Base-by-base conservation (phyloP, 2,329 filamentous ascomycete species). In the Alternaria dauci region DNA sequence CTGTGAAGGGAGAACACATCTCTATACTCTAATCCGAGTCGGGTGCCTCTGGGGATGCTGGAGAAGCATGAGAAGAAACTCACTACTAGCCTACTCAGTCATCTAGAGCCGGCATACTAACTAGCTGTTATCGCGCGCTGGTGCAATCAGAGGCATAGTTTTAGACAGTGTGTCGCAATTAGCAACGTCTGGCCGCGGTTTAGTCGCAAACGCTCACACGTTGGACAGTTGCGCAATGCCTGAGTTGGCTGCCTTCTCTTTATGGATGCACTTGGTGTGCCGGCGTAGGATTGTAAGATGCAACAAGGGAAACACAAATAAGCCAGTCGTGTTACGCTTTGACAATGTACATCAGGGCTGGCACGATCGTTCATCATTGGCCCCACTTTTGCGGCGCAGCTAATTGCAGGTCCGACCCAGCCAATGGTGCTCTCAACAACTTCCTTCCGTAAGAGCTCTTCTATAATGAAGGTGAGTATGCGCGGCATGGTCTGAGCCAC, bases 401-500 rank as follows among this genome's bases (percentile, higher is more conserved):
- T 52, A 52, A 41, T 41, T 16, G 36, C 50, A 18, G 23, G 12
- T 28, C 6, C 34, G 25, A 41, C 50, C 34, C 50, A 23, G 23
- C 50, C 34, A 41, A 30, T 41, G 20, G 34, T 25, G 25, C 11
- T 9, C 9, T 6, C 26, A 28, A 26, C 32, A 36, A 20, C 32
- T 38, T 14, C 5, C 26, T n/a, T 52, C 46, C 4, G 14, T 7
- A 23, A 9, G 23, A 34, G 20, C 46, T 25, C 30, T 16, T 34
- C 44, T 34, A 34, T 12, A 20, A 14, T 28, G 28, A 48, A 38
- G 34, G 26, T 14, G 9, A 32, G 43, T 16, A 8, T 32, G 43
- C 42, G 36, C 11, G 51, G 36, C 25, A 26, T 4, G 14, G 32
- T 42, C 56, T 60, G 38, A 54, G 61, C 57, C 57, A 53, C 52